A percentile compares a stretch with the other conserved stretches of the same genome.
These are phyloP conservation scores for Spizellomyces sp. DNA, from an alignment of 192 early-diverging fungal genomes.

Conservation along the genomic window DNA sequence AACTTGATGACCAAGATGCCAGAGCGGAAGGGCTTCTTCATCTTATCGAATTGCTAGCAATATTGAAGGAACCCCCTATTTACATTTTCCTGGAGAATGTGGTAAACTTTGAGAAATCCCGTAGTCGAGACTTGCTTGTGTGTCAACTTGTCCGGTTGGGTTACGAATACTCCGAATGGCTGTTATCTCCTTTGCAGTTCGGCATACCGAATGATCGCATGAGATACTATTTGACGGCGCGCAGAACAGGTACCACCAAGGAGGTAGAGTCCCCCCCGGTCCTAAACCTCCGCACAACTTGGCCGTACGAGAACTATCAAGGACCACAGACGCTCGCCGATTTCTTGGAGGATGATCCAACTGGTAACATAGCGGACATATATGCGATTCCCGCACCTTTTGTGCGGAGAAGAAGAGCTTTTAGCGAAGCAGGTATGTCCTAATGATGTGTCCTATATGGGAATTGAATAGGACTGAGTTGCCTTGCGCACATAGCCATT, in stretches of 20 bases:
- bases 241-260: not conserved
- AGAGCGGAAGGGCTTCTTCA: constrained; percentile 44
- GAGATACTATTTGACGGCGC: constrained; percentile 53
- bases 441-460: too few species aligned
- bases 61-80: constrained; percentile 33
- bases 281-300: not conserved
- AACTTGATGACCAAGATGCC: constrained; percentile 61
- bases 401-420: not conserved
- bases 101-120: constrained; percentile 48
- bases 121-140: constrained; percentile 37
- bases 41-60: constrained; percentile 42
- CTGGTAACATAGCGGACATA: too few species aligned
- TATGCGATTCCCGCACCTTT: not conserved
- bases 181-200: constrained; percentile 53
- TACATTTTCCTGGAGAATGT: constrained; percentile 63
- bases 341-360: constrained; percentile 3
- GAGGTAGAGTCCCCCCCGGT: not conserved
- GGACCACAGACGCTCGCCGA: not conserved
- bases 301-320: not conserved
- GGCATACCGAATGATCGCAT: constrained; percentile 58
- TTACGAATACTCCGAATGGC: constrained; percentile 43
- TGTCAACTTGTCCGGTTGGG: constrained; percentile 35
- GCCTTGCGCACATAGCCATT: constrained; percentile 24
- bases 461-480: too few species aligned
- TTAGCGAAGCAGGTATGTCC: too few species aligned